Conservation (phyloP, 306 rosid species). For the Mimosa bimucronata region DNA sequence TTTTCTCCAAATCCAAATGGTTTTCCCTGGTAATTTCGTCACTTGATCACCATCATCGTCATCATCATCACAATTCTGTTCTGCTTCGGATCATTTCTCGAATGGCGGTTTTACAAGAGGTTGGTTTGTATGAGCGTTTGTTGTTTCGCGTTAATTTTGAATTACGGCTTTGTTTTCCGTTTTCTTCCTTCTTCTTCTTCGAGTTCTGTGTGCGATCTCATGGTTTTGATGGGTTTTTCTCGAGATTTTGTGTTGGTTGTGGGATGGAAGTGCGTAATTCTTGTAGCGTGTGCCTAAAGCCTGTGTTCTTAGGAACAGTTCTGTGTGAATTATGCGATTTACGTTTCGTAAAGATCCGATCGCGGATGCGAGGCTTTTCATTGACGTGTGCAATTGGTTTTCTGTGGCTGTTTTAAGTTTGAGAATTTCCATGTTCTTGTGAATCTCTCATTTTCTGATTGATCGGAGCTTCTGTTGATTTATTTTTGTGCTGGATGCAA, state of each 20-base stretch:
- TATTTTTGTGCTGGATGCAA: conserved; percentile 20
- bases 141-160: conserved; percentile 27
- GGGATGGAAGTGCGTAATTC: neutral
- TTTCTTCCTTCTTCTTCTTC: conserved; percentile 8
- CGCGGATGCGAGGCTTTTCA: conserved; percentile 28
- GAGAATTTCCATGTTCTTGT: conserved; percentile 16
- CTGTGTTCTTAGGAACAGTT: neutral
- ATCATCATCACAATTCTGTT: neutral
- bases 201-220: conserved; percentile 33
- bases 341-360: conserved; percentile 51
- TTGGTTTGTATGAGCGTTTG: conserved; percentile 36
- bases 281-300: neutral
- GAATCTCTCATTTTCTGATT: neutral
- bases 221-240: conserved; percentile 9
- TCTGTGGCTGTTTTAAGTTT: conserved; percentile 12
- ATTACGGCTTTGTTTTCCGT: conserved; percentile 8
- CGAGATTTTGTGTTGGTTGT: conserved; percentile 30
- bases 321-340: conserved; percentile 16
- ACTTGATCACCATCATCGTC: conserved; percentile 42
- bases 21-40: conserved; percentile 30
- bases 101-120: conserved; percentile 39
- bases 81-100: conserved; percentile 10
- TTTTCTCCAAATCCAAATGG: neutral
- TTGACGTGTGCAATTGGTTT: conserved; percentile 14
- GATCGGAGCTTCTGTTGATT: conserved; percentile 15